These are phyloP conservation scores for Phytophthora capsici DNA, from an alignment of 352 stramenopile genomes.

Conservation along the genomic window DNA sequence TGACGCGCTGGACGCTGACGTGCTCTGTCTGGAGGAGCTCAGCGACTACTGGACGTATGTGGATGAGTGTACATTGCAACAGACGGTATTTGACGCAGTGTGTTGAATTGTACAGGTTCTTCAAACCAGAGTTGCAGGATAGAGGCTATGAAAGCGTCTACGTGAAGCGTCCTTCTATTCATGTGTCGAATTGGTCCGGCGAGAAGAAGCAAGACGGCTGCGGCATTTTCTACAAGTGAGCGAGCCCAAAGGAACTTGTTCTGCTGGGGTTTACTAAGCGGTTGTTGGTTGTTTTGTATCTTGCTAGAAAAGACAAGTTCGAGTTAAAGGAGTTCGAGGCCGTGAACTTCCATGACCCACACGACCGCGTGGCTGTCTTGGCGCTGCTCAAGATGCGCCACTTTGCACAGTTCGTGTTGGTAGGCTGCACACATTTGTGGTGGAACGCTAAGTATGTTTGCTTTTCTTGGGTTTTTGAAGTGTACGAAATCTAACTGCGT, in stretches of 20 bases:
- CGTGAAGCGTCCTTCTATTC: slow-evolving; percentile 84
- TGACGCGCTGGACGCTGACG: slow-evolving; percentile 76
- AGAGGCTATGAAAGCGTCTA: slow-evolving; percentile 88
- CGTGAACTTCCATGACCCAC: slow-evolving; percentile 87
- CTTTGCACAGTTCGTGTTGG: slow-evolving; percentile 81
- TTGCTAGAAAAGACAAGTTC: slow-evolving; percentile 80
- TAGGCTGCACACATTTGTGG: slow-evolving; percentile 87
- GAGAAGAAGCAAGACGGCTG: slow-evolving; percentile 90
- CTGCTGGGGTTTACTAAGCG: slow-evolving; percentile 1
- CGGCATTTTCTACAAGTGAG: slow-evolving; percentile 89
- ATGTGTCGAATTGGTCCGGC: slow-evolving; percentile 87
- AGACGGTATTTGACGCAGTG: background rate
- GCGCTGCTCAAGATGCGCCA: slow-evolving; percentile 85
- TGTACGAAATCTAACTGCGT: background rate
- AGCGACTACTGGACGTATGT: slow-evolving; percentile 91
- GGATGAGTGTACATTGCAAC: background rate
- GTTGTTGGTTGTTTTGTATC: background rate
- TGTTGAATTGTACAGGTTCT: slow-evolving; percentile 57
- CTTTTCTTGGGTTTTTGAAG: background rate
- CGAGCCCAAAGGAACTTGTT: background rate
- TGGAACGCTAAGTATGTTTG: slow-evolving; percentile 85
- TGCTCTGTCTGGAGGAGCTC: slow-evolving; percentile 86
- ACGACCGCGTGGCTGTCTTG: slow-evolving; percentile 87
- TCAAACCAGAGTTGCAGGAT: slow-evolving; percentile 74
- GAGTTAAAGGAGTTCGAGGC: slow-evolving; percentile 87